Evolutionary conservation across 768 basidiomycete genomes (phyloP).

Genomic region (Macrolepiota fuliginosa): DNA sequence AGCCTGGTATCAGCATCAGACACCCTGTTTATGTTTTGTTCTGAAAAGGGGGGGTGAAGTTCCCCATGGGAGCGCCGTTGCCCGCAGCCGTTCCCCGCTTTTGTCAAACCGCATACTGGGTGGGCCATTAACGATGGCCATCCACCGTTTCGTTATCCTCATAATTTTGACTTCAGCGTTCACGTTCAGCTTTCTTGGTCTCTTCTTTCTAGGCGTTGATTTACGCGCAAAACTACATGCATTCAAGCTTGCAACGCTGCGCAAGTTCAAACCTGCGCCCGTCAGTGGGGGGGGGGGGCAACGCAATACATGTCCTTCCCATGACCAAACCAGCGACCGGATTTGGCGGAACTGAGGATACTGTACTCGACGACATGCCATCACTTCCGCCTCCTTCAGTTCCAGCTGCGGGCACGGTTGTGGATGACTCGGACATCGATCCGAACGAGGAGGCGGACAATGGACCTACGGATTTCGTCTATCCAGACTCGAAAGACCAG

Average conservation of each 20-base stretch:
- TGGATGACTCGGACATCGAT: background rate
- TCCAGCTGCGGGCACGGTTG: background rate
- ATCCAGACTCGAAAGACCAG: background rate
- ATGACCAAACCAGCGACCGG: background rate
- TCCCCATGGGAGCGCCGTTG: background rate
- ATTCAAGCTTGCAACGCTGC: background rate
- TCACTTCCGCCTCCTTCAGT: background rate
- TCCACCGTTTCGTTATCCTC: background rate
- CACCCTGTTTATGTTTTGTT: background rate
- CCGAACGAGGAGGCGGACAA: background rate
- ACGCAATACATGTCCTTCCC: background rate
- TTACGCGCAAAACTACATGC: background rate
- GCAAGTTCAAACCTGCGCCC: background rate
- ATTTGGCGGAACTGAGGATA: background rate
- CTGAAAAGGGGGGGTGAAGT: background rate
- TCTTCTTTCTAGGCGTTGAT: conserved; percentile 6
- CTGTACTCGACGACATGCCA: background rate
- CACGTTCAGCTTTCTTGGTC: background rate
- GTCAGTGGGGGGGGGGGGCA: background rate
- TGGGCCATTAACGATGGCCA: background rate
- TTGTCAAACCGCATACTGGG: background rate
- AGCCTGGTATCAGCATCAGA: background rate
- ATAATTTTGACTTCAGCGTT: background rate
- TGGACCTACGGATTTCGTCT: background rate
- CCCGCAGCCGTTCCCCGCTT: background rate